Conservation (phyloP, 2,329 filamentous ascomycete species). For the Scedosporium dehoogii region DNA sequence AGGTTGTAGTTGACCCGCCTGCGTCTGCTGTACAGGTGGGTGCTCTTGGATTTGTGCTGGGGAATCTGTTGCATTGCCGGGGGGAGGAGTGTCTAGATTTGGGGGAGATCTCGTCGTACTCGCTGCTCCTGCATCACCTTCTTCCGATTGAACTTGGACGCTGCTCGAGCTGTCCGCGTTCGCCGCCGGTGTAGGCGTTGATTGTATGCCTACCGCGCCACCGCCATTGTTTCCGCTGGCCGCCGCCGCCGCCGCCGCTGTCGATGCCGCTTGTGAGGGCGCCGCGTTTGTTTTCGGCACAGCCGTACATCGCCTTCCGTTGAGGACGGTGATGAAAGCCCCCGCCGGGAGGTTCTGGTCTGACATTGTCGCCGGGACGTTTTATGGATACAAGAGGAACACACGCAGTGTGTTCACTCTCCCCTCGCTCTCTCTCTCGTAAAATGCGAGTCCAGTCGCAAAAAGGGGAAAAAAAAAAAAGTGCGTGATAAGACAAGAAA, state of each 20-base stretch:
- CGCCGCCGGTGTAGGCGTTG: background rate
- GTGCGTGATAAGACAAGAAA: conserved; percentile 4
- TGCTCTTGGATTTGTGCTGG: background rate
- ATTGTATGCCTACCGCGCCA: background rate
- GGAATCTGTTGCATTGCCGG: background rate
- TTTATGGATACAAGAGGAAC: conserved; percentile 4
- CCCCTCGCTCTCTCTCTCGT: conserved; percentile 12
- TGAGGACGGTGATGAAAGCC: conserved; percentile 38
- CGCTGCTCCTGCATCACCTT: conserved; percentile 11
- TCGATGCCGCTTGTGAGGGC: conserved; percentile 12
- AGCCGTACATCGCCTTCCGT: conserved; percentile 43
- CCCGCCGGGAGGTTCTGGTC: conserved; percentile 32
- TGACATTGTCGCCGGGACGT: conserved; percentile 26
- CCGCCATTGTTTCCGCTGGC: background rate
- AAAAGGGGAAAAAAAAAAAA: conserved; percentile 4
- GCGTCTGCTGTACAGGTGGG: background rate
- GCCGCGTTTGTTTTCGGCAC: conserved; percentile 26
- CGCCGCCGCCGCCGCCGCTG: conserved; percentile 12
- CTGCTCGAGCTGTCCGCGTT: background rate
- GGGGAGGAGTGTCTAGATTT: conserved; percentile 3
- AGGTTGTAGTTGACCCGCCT: background rate
- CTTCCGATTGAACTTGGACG: background rate
- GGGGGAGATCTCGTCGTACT: conserved; percentile 27
- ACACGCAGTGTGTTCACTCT: conserved; percentile 7
- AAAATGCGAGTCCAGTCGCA: conserved; percentile 35